phyloP scores from a whole-genome alignment of 768 basidiomycete species.

The Dictyophora rubrovolvata region DNA sequence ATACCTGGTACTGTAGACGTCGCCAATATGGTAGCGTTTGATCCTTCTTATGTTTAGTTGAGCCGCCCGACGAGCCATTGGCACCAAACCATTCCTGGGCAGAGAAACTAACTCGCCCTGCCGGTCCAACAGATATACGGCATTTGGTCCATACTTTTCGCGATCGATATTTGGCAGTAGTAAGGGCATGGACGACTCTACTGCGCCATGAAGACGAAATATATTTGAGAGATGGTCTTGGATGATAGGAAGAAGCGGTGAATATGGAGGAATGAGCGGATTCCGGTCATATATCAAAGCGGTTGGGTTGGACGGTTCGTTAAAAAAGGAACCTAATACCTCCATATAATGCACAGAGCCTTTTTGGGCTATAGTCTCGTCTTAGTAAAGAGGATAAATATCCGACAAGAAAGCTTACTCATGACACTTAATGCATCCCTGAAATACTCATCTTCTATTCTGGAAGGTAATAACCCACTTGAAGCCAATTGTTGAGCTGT shows the following conservation, averaged over 20 bases:
- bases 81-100: slow-evolving; percentile 60
- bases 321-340: slow-evolving; percentile 70
- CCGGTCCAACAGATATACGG: slow-evolving; percentile 69
- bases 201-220: slow-evolving; percentile 83
- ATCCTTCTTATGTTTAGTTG: slow-evolving; percentile 55
- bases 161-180: slow-evolving; percentile 60
- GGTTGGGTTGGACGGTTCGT: slow-evolving; percentile 47
- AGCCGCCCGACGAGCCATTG: slow-evolving; percentile 79
- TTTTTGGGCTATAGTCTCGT: slow-evolving; percentile 45
- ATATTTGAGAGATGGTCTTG: slow-evolving; percentile 66
- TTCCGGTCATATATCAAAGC: slow-evolving; percentile 66
- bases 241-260: slow-evolving; percentile 62
- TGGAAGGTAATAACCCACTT: slow-evolving; percentile 63
- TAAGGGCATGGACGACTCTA: slow-evolving; percentile 79
- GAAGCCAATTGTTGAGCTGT: slow-evolving; percentile 76
- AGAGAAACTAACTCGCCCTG: slow-evolving; percentile 69
- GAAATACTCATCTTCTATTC: slow-evolving; percentile 79
- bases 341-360: slow-evolving; percentile 76
- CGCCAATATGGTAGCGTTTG: slow-evolving; percentile 73
- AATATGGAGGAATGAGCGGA: slow-evolving; percentile 56
- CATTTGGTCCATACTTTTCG: slow-evolving; percentile 47
- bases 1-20: slow-evolving; percentile 62
- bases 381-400: background rate
- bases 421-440: slow-evolving; percentile 69
- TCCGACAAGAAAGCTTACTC: slow-evolving; percentile 33